Percentiles rank a stretch among this genome's conserved stretches.
These are phyloP conservation scores for Polyporus tsugae DNA, from an alignment of 1,284 basidiomycete genomes.

Conservation along the genomic window DNA sequence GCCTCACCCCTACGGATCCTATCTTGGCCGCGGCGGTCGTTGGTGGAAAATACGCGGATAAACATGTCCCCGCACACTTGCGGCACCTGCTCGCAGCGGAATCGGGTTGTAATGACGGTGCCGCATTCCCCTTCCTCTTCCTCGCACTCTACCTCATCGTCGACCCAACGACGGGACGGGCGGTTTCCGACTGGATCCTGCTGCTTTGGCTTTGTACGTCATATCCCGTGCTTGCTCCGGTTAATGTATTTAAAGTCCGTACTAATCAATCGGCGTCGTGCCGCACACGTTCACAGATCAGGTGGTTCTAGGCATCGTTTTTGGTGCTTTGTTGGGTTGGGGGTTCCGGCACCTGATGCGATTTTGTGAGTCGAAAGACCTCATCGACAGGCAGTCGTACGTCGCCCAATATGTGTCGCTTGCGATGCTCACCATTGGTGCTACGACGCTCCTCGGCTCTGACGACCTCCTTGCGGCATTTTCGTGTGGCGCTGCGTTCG, in stretches of 20 bases:
- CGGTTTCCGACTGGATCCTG: conserved; percentile 86
- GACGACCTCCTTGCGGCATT: conserved; percentile 96
- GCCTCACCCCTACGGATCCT: conserved; percentile 96
- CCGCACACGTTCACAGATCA: conserved; percentile 64
- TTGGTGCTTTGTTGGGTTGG: conserved; percentile 85
- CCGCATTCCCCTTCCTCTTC: conserved; percentile 96
- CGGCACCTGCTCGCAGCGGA: conserved; percentile 92
- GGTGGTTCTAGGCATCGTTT: conserved; percentile 80
- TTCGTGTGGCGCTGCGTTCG: conserved; percentile 95
- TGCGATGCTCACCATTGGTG: conserved; percentile 84
- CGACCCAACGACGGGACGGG: conserved; percentile 69
- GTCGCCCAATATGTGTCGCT: conserved; percentile 84
- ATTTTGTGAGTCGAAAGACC: conserved; percentile 88
- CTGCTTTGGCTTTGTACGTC: conserved; percentile 83
- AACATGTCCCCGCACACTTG: conserved; percentile 96
- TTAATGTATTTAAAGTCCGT: not conserved
- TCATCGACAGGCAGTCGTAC: conserved; percentile 95
- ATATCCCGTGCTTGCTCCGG: conserved; percentile 20
- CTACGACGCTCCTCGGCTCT: conserved; percentile 87
- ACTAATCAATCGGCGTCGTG: conserved; percentile 16
- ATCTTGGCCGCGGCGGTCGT: conserved; percentile 91
- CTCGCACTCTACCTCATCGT: conserved; percentile 91
- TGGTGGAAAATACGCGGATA: conserved; percentile 98
- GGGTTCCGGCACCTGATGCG: conserved; percentile 94
- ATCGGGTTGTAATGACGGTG: conserved; percentile 93